These are phyloP conservation scores for Inonotus obliquus DNA, from an alignment of 1,284 basidiomycete genomes.

Conservation along the genomic window DNA sequence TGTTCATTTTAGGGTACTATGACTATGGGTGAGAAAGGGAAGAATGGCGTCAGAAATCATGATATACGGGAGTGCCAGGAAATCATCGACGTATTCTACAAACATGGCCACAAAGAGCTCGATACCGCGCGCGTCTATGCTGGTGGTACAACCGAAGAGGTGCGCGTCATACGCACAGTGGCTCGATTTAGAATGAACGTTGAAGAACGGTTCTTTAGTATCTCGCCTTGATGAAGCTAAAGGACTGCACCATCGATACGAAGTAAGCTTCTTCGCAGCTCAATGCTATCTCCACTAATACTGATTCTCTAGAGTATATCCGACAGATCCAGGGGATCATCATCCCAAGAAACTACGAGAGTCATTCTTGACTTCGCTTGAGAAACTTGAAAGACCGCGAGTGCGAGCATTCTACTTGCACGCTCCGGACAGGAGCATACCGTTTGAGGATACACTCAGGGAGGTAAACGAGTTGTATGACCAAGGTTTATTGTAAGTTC, in stretches of 20 bases:
- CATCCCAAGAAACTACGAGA: slow-evolving; percentile 32
- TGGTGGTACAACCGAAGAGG: slow-evolving; percentile 48
- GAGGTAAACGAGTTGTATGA: slow-evolving; percentile 41
- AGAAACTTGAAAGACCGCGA: slow-evolving; percentile 33
- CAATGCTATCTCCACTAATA: background rate
- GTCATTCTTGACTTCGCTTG: slow-evolving; percentile 36
- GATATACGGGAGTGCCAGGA: slow-evolving; percentile 37
- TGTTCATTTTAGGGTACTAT: slow-evolving; percentile 40
- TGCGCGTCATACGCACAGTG: slow-evolving; percentile 21
- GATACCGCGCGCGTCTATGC: slow-evolving; percentile 49
- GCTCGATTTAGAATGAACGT: background rate
- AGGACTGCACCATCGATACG: slow-evolving; percentile 42
- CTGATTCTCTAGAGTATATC: slow-evolving; percentile 34
- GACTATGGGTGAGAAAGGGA: slow-evolving; percentile 43
- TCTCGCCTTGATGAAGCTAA: slow-evolving; percentile 41
- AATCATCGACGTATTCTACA: slow-evolving; percentile 43
- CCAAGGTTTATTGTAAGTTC: slow-evolving; percentile 40
- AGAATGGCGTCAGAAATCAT: slow-evolving; percentile 37
- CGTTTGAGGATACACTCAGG: slow-evolving; percentile 32
- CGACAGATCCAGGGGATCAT: slow-evolving; percentile 38
- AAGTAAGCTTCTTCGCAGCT: slow-evolving; percentile 31
- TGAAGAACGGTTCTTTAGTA: slow-evolving; percentile 29
- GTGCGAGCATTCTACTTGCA: slow-evolving; percentile 44
- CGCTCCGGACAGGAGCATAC: slow-evolving; percentile 37
- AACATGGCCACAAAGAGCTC: slow-evolving; percentile 39